phyloP scores from a whole-genome alignment of 805 yeast genomes.

The Blastobotrys terrestris region DNA sequence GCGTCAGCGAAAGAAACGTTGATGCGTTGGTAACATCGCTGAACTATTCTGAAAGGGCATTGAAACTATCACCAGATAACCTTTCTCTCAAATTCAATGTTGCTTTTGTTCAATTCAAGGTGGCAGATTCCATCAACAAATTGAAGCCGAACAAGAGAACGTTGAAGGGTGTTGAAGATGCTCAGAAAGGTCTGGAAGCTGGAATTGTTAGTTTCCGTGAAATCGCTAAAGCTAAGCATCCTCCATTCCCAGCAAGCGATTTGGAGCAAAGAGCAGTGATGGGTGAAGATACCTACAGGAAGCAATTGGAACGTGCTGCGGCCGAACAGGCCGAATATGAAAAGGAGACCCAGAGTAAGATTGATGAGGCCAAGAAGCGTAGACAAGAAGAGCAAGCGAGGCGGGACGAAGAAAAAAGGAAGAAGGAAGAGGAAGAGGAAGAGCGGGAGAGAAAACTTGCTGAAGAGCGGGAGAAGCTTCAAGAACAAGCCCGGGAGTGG shows the following conservation, averaged over 20 bases:
- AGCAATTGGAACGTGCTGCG: constrained; percentile 62
- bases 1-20: constrained; percentile 56
- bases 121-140: constrained; percentile 76
- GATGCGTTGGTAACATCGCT: constrained; percentile 57
- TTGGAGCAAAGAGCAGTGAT: constrained; percentile 79
- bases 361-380: constrained; percentile 65
- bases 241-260: constrained; percentile 77
- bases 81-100: constrained; percentile 63
- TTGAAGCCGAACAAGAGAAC: constrained; percentile 53
- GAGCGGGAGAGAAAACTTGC: constrained; percentile 25
- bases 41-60: constrained; percentile 54
- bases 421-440: constrained; percentile 26
- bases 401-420: constrained; percentile 34
- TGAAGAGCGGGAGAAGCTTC: constrained; percentile 27
- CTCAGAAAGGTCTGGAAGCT: constrained; percentile 49
- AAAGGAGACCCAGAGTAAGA: constrained; percentile 46
- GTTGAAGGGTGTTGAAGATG: constrained; percentile 51
- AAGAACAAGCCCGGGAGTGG: constrained; percentile 34
- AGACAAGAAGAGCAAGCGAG: constrained; percentile 51
- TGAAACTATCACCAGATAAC: constrained; percentile 33
- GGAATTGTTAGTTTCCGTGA: constrained; percentile 57
- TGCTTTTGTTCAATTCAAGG: constrained; percentile 77
- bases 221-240: constrained; percentile 51
- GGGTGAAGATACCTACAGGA: constrained; percentile 70
- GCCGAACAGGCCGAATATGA: constrained; percentile 71